Conservation (phyloP, 2,329 filamentous ascomycete species). For the Aspergillus fumigatus region DNA sequence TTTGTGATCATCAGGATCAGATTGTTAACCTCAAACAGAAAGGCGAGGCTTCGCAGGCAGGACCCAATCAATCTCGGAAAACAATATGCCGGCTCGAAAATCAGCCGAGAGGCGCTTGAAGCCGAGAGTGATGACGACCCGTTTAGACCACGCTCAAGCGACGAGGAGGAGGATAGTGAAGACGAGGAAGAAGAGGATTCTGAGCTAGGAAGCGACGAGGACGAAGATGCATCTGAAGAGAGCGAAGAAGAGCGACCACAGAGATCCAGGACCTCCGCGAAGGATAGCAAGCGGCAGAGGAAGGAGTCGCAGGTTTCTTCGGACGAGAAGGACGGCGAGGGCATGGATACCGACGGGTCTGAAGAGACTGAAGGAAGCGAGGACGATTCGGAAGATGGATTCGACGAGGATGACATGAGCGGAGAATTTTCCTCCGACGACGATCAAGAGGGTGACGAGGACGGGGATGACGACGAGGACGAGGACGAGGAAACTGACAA, state of each 20-base stretch:
- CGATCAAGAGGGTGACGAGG: slow-evolving; percentile 27
- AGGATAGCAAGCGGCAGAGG: slow-evolving; percentile 19
- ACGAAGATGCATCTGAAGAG: slow-evolving; percentile 15
- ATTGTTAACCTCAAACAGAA: slow-evolving; percentile 44
- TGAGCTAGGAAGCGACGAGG: slow-evolving; percentile 23
- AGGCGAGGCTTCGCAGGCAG: slow-evolving; percentile 76
- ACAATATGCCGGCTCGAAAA: slow-evolving; percentile 71
- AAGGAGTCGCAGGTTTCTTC: slow-evolving; percentile 1
- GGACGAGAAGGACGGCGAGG: slow-evolving; percentile 14
- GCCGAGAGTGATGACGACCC: slow-evolving; percentile 51
- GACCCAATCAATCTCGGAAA: slow-evolving; percentile 67
- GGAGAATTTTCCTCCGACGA: slow-evolving; percentile 17
- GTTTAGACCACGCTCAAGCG: slow-evolving; percentile 34
- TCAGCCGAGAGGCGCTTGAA: slow-evolving; percentile 66
- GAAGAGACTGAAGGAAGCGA: slow-evolving; percentile 24
- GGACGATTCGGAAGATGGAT: slow-evolving; percentile 25
- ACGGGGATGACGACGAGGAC: slow-evolving; percentile 19
- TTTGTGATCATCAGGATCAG: not conserved
- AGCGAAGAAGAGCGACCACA: slow-evolving; percentile 11
- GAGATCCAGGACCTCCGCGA: slow-evolving; percentile 3
- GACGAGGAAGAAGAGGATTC: slow-evolving; percentile 18
- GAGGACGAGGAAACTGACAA: slow-evolving; percentile 19
- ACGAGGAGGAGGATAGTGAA: slow-evolving; percentile 31
- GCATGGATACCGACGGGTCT: slow-evolving; percentile 19
- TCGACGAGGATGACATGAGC: slow-evolving; percentile 16